These are phyloP conservation scores for Sextonia rubra DNA, from an alignment of 164 flowering plant species.

Conservation along the genomic window DNA sequence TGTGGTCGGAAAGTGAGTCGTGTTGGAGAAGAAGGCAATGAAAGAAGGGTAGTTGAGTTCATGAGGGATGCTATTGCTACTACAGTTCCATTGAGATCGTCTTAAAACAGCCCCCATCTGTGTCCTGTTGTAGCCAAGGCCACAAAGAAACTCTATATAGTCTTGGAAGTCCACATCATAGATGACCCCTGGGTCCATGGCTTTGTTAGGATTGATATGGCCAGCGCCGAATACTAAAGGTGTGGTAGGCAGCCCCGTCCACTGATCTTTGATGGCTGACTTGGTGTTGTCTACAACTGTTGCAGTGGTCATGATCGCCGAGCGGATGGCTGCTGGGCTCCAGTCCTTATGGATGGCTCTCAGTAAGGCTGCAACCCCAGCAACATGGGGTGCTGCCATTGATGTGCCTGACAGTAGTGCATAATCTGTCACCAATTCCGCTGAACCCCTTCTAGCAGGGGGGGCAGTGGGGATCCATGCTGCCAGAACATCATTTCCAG, in stretches of 20 bases:
- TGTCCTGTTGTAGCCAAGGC: constrained; percentile 30
- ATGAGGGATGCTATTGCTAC: not conserved
- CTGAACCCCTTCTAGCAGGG: not conserved
- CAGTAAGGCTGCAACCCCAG: constrained; percentile 32
- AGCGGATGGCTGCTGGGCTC: constrained; percentile 40
- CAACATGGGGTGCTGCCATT: constrained; percentile 33
- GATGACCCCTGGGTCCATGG: constrained; percentile 36
- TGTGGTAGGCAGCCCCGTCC: constrained; percentile 7
- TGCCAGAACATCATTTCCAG: constrained; percentile 31
- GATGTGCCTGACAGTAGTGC: constrained; percentile 27
- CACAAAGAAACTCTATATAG: constrained; percentile 37
- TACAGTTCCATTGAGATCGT: not conserved
- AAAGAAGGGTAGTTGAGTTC: constrained; percentile 28
- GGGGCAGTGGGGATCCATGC: constrained; percentile 23
- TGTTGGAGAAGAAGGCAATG: constrained; percentile 17
- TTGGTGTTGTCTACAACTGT: constrained; percentile 12
- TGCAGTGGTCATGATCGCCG: constrained; percentile 37
- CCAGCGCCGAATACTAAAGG: constrained; percentile 23
- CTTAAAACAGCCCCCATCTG: constrained; percentile 25
- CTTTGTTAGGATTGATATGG: constrained; percentile 18
- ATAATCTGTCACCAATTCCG: constrained; percentile 23
- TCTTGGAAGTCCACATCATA: constrained; percentile 32
- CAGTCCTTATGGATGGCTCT: constrained; percentile 29
- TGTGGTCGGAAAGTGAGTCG: constrained; percentile 13
- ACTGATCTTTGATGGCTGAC: constrained; percentile 11